A percentile compares a stretch with the other conserved stretches of the same genome.
phyloP scores from a whole-genome alignment of 352 stramenopile genomes.

The Globisporangium paddicum region DNA sequence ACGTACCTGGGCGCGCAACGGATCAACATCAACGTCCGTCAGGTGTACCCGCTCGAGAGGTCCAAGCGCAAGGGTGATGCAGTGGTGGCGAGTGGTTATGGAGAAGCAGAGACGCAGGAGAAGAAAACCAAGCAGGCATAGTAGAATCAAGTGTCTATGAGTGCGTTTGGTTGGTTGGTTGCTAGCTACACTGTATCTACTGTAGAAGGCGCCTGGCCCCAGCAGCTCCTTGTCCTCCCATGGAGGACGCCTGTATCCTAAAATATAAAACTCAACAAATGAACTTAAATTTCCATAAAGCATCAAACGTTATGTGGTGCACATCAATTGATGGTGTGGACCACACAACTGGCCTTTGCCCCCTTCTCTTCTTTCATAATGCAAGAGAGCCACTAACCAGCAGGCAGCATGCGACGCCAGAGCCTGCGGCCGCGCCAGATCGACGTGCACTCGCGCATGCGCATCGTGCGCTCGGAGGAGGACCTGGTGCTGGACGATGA shows the following conservation, averaged over 20 bases:
- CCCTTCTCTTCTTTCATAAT: conserved; percentile 1
- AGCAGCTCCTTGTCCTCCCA: not conserved
- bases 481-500: conserved; percentile 76
- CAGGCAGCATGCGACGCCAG: conserved; percentile 57
- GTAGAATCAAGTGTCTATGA: too few relatives aligned
- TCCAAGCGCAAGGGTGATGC: not conserved
- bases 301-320: too few relatives aligned
- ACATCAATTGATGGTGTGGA: not conserved
- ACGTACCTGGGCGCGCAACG: conserved; percentile 51
- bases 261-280: too few relatives aligned
- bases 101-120: not conserved
- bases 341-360: not conserved
- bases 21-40: conserved; percentile 82
- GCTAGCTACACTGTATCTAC: too few relatives aligned
- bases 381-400: too few relatives aligned
- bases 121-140: conserved; percentile 3
- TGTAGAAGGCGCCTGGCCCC: not conserved
- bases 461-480: conserved; percentile 76
- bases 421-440: conserved; percentile 85
- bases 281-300: too few relatives aligned
- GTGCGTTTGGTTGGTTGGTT: too few relatives aligned
- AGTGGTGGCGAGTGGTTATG: not conserved
- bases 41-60: conserved; percentile 47
- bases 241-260: not conserved
- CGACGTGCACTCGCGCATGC: conserved; percentile 84